Evolutionary conservation across 768 basidiomycete genomes (phyloP), one percentile per base, ranked within the genome.

Genomic region (Russula foetens): DNA sequence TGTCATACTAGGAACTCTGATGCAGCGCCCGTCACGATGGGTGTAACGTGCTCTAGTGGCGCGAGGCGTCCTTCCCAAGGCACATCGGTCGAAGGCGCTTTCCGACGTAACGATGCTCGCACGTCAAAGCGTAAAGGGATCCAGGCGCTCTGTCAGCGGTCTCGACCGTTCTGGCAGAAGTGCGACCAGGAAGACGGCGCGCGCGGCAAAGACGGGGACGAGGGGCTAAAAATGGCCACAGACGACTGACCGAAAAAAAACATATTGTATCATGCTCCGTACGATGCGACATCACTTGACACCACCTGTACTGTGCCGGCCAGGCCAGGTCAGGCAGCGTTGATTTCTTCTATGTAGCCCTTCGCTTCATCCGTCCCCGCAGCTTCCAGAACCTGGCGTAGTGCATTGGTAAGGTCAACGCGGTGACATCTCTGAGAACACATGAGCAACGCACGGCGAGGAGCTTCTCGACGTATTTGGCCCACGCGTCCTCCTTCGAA

Each of bases 401-500:
- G 54, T 29, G 56, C 44, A 50, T 56, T 56, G 48, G 58, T 56
- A 45, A 55, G 38, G 53, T 56, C 43, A 31, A 33, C 60, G 61
- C 51, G 58, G 56, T 31, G 45, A 52, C 59, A 46, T 41, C 12
- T 38, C 35, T 44, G 17, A 56, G 43, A 41, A 9, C 53, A 58
- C 19, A 55, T 48, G 38, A 9, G 28, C 35, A 51, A 68, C 79
- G 62, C 67, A 90, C 94, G 76, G 79, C 75, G 60, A 87, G 62
- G 65, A 98, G 81, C 67, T 82, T 81, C 58, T 81, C 80, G 56
- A 96, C 90, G 67, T 98, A 98, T 70, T 81, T 76, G 63, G 71
- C 68, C 73, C 79, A 75, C 9, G 92, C 91, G 0, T 84, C 85
- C 68, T 92, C 91, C 73, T 83, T 79, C 47, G 83, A 77, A 35